Percentiles rank a stretch among this genome's conserved stretches.
These are phyloP conservation scores for Magnusiomyces suaveolens DNA, from an alignment of 1,139 yeast species.

Conservation along the genomic window DNA sequence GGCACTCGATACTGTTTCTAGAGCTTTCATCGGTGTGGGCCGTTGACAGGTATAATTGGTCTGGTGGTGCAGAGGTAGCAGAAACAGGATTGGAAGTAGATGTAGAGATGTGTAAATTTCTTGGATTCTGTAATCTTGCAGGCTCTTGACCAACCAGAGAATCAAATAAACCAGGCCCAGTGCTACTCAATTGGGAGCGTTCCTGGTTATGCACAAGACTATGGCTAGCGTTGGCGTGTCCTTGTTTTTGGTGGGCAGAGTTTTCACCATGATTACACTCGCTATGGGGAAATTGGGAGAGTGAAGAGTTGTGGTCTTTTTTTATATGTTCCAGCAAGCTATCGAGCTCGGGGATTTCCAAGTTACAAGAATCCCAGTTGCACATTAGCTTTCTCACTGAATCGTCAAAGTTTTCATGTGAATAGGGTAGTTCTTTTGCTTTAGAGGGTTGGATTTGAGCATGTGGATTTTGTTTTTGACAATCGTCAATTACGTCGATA, in stretches of 20 bases:
- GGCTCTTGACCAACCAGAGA: too few species aligned
- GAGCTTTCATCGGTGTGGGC: neutral
- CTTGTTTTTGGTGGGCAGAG: too few species aligned
- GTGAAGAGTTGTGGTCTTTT: constrained; percentile 26
- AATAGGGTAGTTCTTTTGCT: neutral
- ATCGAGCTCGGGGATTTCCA: constrained; percentile 26
- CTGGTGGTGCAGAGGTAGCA: too few species aligned
- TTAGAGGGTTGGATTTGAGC: neutral
- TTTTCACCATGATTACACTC: constrained; percentile 8
- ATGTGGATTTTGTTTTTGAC: too few species aligned
- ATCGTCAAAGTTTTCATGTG: constrained; percentile 9
- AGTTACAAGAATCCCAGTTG: constrained; percentile 36
- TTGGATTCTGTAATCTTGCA: too few species aligned
- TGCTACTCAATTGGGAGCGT: too few species aligned
- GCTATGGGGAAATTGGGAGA: constrained; percentile 18
- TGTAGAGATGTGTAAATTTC: neutral
- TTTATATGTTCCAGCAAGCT: constrained; percentile 32
- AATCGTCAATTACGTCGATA: neutral
- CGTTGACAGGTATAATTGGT: too few species aligned
- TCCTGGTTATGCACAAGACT: too few species aligned
- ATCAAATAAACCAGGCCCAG: too few species aligned
- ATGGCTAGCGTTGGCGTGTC: too few species aligned
- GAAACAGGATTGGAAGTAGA: neutral
- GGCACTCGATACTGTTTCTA: constrained; percentile 21
- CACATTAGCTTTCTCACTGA: constrained; percentile 19